Evolutionary conservation across 371 early-diverging fungal genomes (phyloP), one percentile per base, ranked within the genome.

Genomic region (Mortierella sp.): DNA sequence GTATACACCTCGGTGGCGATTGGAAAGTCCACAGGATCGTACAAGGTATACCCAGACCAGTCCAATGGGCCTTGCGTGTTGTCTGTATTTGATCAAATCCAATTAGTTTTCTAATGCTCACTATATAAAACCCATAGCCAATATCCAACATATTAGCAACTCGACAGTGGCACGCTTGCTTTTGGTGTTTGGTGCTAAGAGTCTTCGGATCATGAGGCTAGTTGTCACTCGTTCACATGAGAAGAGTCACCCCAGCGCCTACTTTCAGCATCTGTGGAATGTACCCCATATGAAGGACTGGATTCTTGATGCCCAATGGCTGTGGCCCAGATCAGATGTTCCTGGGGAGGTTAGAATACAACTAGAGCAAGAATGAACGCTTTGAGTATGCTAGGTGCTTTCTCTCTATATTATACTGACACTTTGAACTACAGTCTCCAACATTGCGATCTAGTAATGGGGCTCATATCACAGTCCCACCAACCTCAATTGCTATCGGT

Each of bases 251-350:
- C 65, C 67, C 16, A 57, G 21, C 28, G 59, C 48, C 9, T 70
- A 40, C 61, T 72, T 70, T 53, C 76, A 68, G 55, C 65, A 66
- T 50, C 8, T 71, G n/a, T 66, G 63, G 68, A 69, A 73, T 59
- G 52, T 72, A 21, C 52, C 68, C 70, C 87, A 85, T 21, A 84
- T 89, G 61, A 72, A 78, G 0, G 92, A 93, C 71, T 93, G 94
- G 94, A 92, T 93, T 72, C 87, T 90, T 77, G 93, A 93, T 63
- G 89, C 86, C 3, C 90, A 90, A 52, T 93, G 92, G 94, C 72
- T 92, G 8, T 76, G 83, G 64, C 76, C 76, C 3, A 74, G 68
- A 59, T 75, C 65, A 2, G 73, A 81, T 52, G 69, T 81, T 24
- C 63, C 69, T 7, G 70, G 58, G 13, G 60, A 72, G 45, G 77